Percentiles rank a stretch among this genome's conserved stretches.
Conservation (phyloP, 1,284 basidiomycete genomes). For the Chiua sp. region DNA sequence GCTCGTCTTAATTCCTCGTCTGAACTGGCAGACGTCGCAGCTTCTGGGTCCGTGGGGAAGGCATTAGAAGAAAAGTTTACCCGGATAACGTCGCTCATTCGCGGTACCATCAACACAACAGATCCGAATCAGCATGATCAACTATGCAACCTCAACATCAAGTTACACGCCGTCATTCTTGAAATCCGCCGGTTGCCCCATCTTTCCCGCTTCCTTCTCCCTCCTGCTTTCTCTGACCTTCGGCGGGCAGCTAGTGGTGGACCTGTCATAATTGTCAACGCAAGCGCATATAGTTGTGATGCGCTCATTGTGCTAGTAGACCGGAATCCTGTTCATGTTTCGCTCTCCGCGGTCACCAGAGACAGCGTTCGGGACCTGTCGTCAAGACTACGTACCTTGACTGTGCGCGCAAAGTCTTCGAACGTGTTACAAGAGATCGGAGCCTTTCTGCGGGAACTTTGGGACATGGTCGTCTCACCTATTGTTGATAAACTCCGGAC, state of each 20-base stretch:
- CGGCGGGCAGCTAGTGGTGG: conserved; percentile 29
- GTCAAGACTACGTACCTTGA: not conserved
- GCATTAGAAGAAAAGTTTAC: not conserved
- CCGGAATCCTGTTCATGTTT: conserved; percentile 13
- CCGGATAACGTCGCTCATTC: not conserved
- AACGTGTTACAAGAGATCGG: not conserved
- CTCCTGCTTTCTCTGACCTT: not conserved
- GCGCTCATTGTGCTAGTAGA: conserved; percentile 23
- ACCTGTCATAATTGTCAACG: conserved; percentile 33
- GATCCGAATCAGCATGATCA: not conserved
- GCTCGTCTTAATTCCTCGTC: not conserved
- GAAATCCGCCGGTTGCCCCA: not conserved
- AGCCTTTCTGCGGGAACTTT: conserved; percentile 28
- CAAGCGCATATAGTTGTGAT: conserved; percentile 1
- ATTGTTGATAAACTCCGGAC: conserved; percentile 22
- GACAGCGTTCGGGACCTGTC: conserved; percentile 1
- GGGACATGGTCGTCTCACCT: conserved; percentile 28
- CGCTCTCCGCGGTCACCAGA: conserved; percentile 6
- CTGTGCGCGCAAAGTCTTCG: not conserved
- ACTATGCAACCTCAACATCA: not conserved
- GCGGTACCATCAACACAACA: not conserved
- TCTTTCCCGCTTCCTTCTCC: not conserved
- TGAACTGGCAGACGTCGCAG: not conserved
- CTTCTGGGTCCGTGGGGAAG: not conserved
- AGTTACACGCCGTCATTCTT: not conserved